These are phyloP conservation scores for Fusarium praegraminearum DNA, from an alignment of 2,329 filamentous ascomycete genomes.

Conservation along the genomic window DNA sequence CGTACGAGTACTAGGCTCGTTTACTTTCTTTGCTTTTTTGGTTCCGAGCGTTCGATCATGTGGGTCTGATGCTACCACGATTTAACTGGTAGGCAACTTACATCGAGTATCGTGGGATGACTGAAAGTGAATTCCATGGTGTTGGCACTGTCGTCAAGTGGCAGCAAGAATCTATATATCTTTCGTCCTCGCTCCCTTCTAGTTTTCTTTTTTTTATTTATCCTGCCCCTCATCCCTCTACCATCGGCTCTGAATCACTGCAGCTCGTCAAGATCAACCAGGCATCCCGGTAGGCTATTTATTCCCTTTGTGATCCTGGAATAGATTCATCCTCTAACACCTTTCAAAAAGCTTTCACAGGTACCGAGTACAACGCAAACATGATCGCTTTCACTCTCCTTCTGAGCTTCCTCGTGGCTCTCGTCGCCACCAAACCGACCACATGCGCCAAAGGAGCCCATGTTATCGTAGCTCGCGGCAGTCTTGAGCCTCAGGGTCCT, in stretches of 20 bases:
- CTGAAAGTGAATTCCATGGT: neutral
- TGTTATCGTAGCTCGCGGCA: constrained; percentile 39
- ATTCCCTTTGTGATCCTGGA: neutral
- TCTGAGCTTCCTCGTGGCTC: constrained; percentile 3
- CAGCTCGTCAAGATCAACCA: neutral
- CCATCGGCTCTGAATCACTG: neutral
- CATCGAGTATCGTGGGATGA: constrained; percentile 13
- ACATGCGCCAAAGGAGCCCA: constrained; percentile 36
- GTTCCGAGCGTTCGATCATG: constrained; percentile 2
- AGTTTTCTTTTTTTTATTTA: neutral
- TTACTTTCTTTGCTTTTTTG: constrained; percentile 24
- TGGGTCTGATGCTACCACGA: constrained; percentile 22
- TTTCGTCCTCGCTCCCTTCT: neutral
- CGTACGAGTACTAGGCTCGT: constrained; percentile 6
- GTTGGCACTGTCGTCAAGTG: neutral
- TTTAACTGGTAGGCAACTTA: neutral
- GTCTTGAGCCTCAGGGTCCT: constrained; percentile 34
- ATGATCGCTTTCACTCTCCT: constrained; percentile 25
- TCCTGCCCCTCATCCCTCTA: neutral
- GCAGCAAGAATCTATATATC: constrained; percentile 19
- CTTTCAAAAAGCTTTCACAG: neutral
- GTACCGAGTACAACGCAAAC: neutral
- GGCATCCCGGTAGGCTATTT: neutral
- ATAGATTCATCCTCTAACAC: constrained; percentile 5
- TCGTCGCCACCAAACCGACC: neutral